Base-by-base conservation (phyloP, 1,139 yeast species). In the Pichia sp. region DNA sequence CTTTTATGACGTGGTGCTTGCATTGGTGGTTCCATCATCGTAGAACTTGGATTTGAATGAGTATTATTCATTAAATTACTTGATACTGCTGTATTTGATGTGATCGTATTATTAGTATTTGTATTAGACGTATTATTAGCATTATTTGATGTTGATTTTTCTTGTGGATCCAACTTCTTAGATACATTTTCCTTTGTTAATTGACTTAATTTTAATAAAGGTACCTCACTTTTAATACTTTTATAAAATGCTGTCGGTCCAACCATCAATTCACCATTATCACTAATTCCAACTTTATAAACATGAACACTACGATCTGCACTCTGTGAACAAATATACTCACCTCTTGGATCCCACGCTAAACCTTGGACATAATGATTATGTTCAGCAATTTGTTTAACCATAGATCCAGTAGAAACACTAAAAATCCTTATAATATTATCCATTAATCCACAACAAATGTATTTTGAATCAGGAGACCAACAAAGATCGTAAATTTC, bases 341-440 rank as follows among this genome's bases (percentile, higher is more conserved):
- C 78, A 45, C 81, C 78, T 43, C 68, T 56, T 3, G 98, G 98
- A 59, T 91, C 98, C 97, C 97, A 91, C 0, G 82, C 72, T 4
- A 91, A 91, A 3, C 99, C 99, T 61, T 91, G 99, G 2, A 91
- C 93, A 55, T 86, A 89, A 57, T 89, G 96, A 29, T 68, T 66
- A 60, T 91, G 97, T 50, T 85, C 87, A 3, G 78, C 74, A 37
- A 83, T 65, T 43, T 80, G 80, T 13, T 72, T 65, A 1, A 86
- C 69, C 52, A 82, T 72, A 34, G 70, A 68, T 0, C 91, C 93
- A 1, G 72, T 66, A 1, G 62, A 53, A 2, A 75, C 74, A 48
- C 72, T 71, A 56, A 80, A 86, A 0, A 91, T 70, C 34, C 95
- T 68, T 6, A 89, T 74, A 10, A 77, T 70, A 53, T 88, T 87